These are phyloP conservation scores for Ceratocystis smalleyi DNA, from an alignment of 2,329 filamentous ascomycete species.

Conservation along the genomic window DNA sequence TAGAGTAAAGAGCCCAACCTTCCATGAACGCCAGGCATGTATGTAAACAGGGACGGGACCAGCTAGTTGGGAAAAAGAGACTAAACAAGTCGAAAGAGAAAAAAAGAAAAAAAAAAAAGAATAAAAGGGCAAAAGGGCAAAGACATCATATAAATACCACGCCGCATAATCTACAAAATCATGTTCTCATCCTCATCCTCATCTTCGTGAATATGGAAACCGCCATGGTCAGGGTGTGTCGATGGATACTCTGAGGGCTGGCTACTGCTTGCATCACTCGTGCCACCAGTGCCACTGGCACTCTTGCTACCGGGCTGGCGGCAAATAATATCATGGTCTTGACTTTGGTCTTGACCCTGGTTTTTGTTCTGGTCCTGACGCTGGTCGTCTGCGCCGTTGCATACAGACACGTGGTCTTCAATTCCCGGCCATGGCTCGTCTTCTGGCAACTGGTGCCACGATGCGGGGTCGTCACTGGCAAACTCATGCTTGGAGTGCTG, in stretches of 20 bases:
- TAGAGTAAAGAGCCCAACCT: not conserved
- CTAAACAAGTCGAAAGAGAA: not conserved
- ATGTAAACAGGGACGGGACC: not conserved
- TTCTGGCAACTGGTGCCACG: constrained; percentile 28
- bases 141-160: not conserved
- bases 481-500: not conserved
- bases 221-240: constrained; percentile 28
- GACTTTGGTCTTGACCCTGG: too few species aligned
- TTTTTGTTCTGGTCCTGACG: too few species aligned
- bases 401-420: constrained; percentile 35
- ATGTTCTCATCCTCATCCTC: constrained; percentile 18
- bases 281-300: constrained; percentile 22
- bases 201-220: constrained; percentile 31
- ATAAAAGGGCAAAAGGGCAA: not conserved
- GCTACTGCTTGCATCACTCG: constrained; percentile 26
- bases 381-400: constrained; percentile 36
- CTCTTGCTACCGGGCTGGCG: constrained; percentile 8
- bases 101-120: not conserved
- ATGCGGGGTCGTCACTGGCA: not conserved
- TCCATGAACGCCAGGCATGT: not conserved
- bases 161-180: constrained; percentile 9
- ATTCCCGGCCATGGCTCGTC: constrained; percentile 44
- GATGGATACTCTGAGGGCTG: constrained; percentile 42
- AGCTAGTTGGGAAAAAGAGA: not conserved
- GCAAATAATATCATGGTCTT: too few species aligned